Conservation (phyloP, 768 basidiomycete genomes). For the Ramaria sp. region DNA sequence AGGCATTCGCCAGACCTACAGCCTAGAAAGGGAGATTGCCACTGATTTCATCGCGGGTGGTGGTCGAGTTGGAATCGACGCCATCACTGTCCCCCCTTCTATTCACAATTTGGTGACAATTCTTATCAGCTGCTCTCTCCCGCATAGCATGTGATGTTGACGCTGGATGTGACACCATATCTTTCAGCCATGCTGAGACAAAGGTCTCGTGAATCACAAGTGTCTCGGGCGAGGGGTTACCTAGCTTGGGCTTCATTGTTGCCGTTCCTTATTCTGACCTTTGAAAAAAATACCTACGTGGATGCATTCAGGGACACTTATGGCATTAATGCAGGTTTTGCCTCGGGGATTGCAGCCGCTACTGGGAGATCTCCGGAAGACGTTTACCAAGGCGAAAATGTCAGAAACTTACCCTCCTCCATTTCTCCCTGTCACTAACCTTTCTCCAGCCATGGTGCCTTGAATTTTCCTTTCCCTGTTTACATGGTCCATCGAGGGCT, state of each 20-base stretch:
- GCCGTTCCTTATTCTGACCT: background rate
- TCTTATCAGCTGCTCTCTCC: background rate
- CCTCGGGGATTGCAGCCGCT: conserved; percentile 45
- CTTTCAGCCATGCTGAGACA: conserved; percentile 79
- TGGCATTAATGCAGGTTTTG: conserved; percentile 47
- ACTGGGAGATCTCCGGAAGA: conserved; percentile 77
- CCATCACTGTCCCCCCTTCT: conserved; percentile 62
- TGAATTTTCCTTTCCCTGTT: conserved; percentile 64
- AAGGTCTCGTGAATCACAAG: conserved; percentile 49
- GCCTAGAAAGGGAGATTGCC: too few relatives aligned
- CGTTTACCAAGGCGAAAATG: conserved; percentile 59
- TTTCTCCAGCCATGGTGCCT: conserved; percentile 61
- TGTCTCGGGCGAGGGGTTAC: too few relatives aligned
- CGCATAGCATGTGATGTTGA: conserved; percentile 43
- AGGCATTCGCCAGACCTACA: too few relatives aligned
- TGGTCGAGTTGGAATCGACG: conserved; percentile 64
- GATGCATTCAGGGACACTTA: conserved; percentile 67
- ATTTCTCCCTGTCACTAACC: too few relatives aligned
- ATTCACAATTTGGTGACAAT: conserved; percentile 41
- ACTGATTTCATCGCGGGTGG: too few relatives aligned
- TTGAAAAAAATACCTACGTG: conserved; percentile 49
- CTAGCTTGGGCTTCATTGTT: background rate
- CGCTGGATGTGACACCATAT: conserved; percentile 66
- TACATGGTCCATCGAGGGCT: conserved; percentile 47
- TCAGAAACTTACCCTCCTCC: conserved; percentile 23